phyloP scores from a whole-genome alignment of 2,329 filamentous ascomycete genomes.

The Pseudogymnoascus sp. region DNA sequence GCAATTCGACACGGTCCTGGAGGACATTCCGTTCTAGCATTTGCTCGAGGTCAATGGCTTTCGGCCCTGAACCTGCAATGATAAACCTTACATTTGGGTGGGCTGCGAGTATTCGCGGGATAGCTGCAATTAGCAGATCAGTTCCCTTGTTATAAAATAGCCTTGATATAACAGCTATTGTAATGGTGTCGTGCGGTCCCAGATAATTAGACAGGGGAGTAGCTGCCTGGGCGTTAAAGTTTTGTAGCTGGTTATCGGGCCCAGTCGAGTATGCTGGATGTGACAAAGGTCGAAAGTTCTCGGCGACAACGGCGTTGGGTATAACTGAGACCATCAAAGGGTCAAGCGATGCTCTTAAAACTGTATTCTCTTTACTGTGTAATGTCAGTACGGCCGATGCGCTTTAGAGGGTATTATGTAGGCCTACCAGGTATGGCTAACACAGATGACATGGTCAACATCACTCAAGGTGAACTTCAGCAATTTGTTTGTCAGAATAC shows the following conservation, averaged over 20 bases:
- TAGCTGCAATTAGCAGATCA: slow-evolving; percentile 90
- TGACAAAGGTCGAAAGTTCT: slow-evolving; percentile 77
- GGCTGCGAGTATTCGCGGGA: slow-evolving; percentile 80
- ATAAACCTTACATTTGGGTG: slow-evolving; percentile 95
- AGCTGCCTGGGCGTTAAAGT: slow-evolving; percentile 27
- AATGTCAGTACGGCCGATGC: slow-evolving; percentile 20
- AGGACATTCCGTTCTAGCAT: slow-evolving; percentile 94
- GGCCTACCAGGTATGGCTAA: slow-evolving; percentile 88
- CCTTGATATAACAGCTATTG: slow-evolving; percentile 92
- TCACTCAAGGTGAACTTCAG: slow-evolving; percentile 94
- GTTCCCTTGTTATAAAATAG: slow-evolving; percentile 99
- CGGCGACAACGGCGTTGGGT: slow-evolving; percentile 92
- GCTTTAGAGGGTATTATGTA: background rate
- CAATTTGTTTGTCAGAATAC: slow-evolving; percentile 93
- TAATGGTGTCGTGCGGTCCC: slow-evolving; percentile 79
- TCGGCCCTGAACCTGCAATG: slow-evolving; percentile 90
- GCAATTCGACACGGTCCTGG: slow-evolving; percentile 86
- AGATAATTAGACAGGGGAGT: slow-evolving; percentile 58
- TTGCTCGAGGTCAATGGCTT: slow-evolving; percentile 95
- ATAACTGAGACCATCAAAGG: slow-evolving; percentile 97
- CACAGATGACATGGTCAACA: slow-evolving; percentile 96
- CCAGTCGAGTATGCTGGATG: slow-evolving; percentile 35
- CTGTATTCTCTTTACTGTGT: slow-evolving; percentile 89
- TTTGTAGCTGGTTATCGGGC: slow-evolving; percentile 28
- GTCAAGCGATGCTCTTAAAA: slow-evolving; percentile 86